A percentile compares a stretch with the other conserved stretches of the same genome.
These are phyloP conservation scores for Emydomyces testavorans DNA, from an alignment of 2,329 filamentous ascomycete species.

Conservation along the genomic window DNA sequence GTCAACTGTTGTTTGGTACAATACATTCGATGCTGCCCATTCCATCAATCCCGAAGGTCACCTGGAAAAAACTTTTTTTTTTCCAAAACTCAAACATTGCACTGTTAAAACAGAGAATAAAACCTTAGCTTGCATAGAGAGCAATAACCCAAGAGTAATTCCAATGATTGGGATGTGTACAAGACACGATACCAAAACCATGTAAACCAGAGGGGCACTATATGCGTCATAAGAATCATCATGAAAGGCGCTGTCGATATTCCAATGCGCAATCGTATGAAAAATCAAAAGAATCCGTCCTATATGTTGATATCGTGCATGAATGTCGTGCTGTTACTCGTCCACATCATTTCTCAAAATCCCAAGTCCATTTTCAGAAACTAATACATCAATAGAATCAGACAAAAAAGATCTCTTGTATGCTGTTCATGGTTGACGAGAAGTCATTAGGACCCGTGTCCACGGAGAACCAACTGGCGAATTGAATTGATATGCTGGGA, in stretches of 20 bases:
- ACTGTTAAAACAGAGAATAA: neutral
- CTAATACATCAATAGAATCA: constrained; percentile 11
- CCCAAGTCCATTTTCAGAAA: neutral
- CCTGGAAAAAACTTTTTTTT: constrained; percentile 3
- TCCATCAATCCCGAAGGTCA: constrained; percentile 14
- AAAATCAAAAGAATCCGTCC: neutral
- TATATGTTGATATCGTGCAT: constrained; percentile 1
- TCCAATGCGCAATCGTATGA: neutral
- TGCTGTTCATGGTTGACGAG: neutral
- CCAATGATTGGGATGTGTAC: constrained; percentile 1
- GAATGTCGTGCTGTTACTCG: constrained; percentile 6
- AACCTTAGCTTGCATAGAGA: constrained; percentile 1
- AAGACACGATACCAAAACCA: constrained; percentile 8
- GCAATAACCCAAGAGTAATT: neutral
- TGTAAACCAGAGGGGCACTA: constrained; percentile 1
- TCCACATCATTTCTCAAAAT: constrained; percentile 2
- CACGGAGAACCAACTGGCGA: constrained; percentile 13
- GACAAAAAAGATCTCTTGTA: neutral
- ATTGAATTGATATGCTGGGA: constrained; percentile 14
- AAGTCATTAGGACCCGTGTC: constrained; percentile 7
- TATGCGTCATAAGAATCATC: neutral
- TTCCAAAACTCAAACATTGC: neutral
- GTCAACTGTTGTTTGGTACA: neutral
- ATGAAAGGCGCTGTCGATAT: neutral
- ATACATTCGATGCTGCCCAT: constrained; percentile 13